Evolutionary conservation across 129 eudicot genomes (phyloP).

Genomic region (Apium graveolens): DNA sequence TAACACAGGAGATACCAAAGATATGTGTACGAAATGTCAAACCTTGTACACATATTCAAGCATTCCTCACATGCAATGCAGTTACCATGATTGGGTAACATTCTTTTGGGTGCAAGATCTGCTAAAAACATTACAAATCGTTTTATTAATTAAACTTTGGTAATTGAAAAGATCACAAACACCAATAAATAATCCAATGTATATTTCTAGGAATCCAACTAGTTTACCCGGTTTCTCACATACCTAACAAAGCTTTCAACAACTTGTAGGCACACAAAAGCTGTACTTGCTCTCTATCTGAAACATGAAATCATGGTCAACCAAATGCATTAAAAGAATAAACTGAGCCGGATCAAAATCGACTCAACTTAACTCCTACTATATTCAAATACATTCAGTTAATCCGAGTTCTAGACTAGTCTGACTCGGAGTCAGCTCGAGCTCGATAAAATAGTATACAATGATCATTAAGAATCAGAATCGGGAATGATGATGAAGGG

Average conservation of each 20-base stretch:
- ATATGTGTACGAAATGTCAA: background rate
- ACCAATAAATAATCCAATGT: background rate
- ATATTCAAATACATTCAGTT: no score
- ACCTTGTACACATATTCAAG: slow-evolving; percentile 70
- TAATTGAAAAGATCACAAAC: background rate
- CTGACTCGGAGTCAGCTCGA: no score
- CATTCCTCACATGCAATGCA: slow-evolving; percentile 46
- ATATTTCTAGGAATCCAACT: background rate
- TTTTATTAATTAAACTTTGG: background rate
- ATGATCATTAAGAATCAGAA: no score
- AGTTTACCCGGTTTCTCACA: slow-evolving; percentile 29
- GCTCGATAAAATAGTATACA: no score
- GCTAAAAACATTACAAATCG: slow-evolving; percentile 14
- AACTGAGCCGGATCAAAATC: no score
- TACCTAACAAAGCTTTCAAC: slow-evolving; percentile 45
- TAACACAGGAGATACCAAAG: no score
- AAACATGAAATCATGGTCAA: slow-evolving; percentile 10
- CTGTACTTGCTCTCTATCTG: slow-evolving; percentile 54
- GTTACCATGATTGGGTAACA: slow-evolving; percentile 45
- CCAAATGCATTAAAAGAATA: background rate
- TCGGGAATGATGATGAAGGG: no score
- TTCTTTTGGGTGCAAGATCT: slow-evolving; percentile 48
- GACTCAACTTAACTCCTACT: no score
- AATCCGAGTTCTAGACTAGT: no score
- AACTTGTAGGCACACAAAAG: slow-evolving; percentile 49